Conservation (phyloP, 2,329 filamentous ascomycete genomes). For the Aspergillus eucalypticola region DNA sequence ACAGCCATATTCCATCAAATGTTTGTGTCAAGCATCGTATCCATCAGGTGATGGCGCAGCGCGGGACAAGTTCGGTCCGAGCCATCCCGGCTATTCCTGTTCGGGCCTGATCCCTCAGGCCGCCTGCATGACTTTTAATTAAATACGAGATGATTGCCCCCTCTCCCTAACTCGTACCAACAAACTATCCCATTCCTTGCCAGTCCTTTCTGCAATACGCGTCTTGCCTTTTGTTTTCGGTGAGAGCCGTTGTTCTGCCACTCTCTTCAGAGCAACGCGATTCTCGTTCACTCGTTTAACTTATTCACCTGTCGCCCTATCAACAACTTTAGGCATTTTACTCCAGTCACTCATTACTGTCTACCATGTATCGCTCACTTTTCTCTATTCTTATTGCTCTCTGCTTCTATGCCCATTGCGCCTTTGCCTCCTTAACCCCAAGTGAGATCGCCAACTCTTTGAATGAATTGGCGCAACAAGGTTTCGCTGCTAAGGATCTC, state of each 20-base stretch:
- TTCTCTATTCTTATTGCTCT: neutral
- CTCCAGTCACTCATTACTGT: neutral
- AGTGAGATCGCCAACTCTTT: conserved; percentile 1
- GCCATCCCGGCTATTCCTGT: no score
- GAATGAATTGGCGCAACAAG: conserved; percentile 5
- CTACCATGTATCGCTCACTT: neutral
- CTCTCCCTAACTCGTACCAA: neutral
- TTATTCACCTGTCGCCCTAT: no score
- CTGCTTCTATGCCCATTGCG: neutral
- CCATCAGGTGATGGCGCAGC: no score
- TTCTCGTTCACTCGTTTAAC: neutral
- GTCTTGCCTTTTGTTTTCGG: neutral
- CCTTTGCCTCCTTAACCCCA: neutral
- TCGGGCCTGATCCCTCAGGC: no score
- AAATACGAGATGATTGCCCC: neutral
- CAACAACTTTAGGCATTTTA: no score
- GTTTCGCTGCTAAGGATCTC: conserved; percentile 3
- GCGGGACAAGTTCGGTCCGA: no score
- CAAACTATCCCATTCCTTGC: neutral
- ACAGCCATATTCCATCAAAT: no score
- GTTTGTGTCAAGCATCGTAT: no score
- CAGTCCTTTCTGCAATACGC: neutral
- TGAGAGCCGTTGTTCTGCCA: conserved; percentile 2
- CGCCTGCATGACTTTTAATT: no score
- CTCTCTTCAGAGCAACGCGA: conserved; percentile 7